Evolutionary conservation across 768 basidiomycete genomes (phyloP).

Genomic region (Amyloporia xantha): DNA sequence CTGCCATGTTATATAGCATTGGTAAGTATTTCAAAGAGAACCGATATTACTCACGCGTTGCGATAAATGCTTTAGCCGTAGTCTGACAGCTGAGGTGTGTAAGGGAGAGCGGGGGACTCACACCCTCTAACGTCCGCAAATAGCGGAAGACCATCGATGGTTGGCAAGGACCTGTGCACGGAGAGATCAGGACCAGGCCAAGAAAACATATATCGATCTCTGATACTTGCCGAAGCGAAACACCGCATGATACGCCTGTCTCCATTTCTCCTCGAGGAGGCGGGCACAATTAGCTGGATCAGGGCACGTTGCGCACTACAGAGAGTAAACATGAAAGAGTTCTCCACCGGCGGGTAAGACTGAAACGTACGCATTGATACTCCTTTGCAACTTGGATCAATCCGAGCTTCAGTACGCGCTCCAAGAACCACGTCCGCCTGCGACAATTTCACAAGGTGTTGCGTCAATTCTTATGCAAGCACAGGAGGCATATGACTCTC

Average conservation of each 20-base stretch:
- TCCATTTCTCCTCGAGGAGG: conserved; percentile 89
- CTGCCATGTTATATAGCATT: too few species aligned
- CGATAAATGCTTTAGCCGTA: conserved; percentile 83
- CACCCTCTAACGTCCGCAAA: conserved; percentile 82
- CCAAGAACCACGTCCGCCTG: conserved; percentile 92
- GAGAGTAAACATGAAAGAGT: background rate
- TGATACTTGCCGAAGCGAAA: conserved; percentile 66
- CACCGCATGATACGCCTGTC: conserved; percentile 78
- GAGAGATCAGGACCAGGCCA: too few species aligned
- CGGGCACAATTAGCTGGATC: conserved; percentile 75
- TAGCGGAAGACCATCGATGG: conserved; percentile 92
- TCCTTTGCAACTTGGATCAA: conserved; percentile 85
- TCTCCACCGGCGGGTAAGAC: background rate
- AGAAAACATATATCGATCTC: too few species aligned
- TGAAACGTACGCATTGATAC: conserved; percentile 75
- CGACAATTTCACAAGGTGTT: background rate
- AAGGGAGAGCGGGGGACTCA: conserved; percentile 81
- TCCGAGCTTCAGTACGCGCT: conserved; percentile 88
- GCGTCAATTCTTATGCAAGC: too few species aligned
- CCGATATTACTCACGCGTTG: conserved; percentile 62
- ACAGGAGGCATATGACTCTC: too few species aligned
- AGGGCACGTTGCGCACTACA: conserved; percentile 77
- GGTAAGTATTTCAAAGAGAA: too few species aligned
- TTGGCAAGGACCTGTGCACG: conserved; percentile 73
- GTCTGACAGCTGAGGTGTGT: conserved; percentile 86